Evolutionary conservation across 345 rosid genomes (phyloP), one percentile per base, ranked within the genome.

Genomic region (Hibiscus syriacus): DNA sequence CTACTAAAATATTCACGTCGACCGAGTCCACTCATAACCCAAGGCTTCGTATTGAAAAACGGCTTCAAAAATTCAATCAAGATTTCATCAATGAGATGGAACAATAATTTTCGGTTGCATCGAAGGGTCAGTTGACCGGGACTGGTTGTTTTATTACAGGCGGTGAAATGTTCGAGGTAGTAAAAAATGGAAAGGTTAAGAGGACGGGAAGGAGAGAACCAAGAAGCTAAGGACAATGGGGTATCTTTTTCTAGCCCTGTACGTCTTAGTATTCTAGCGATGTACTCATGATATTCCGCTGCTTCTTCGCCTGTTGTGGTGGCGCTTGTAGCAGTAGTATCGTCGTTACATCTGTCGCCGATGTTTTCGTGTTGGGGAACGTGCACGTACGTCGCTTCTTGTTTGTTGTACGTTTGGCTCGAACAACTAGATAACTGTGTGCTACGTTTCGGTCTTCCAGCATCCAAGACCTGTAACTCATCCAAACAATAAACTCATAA

Each of bases 121-220:
- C 81, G 82, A 7, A 58, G 89, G 53, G 68, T 20, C 45, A 89
- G 52, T 17, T 64, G 69, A 38, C 73, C 71, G 1, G 38, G 7
- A 2, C 5, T 30, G 34, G 50, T 52, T 61, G 68, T 32, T 34
- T 61, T 64, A 1, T 10, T 19, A 60, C 20, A 50, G 25, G 68
- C 34, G 67, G 74, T 58, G 70, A 69, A 80, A 39, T 68, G 73
- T 68, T 90, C 96, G 54, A 90, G 84, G 39, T 75, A 72, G 72
- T 82, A 69, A 78, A 90, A 92, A 63, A 81, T 82, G 1, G 93
- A 84, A 14, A 92, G 88, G 72, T 92, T 79, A 12, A 90, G 72
- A 11, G 92, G 90, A 25, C 80, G 87, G 1, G 93, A 75, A 17
- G 87, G 84, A 60, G 97, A 86, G 79, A 88, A 83, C 86, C 87